phyloP scores from a whole-genome alignment of 306 rosid species.

The Quercus engelmannii region DNA sequence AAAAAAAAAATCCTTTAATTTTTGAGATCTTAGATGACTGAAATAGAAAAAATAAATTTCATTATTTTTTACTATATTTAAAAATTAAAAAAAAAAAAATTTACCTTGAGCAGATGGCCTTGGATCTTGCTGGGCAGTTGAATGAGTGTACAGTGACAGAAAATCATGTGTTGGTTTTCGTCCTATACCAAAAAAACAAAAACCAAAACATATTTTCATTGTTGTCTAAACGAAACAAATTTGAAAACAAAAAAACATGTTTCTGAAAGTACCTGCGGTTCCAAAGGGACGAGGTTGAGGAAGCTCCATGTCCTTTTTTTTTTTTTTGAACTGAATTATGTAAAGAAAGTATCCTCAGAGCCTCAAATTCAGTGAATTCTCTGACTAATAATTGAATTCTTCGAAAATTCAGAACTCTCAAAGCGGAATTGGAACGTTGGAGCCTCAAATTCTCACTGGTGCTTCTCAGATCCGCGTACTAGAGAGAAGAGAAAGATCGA shows the following conservation, averaged over 20 bases:
- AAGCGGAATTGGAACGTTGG: slow-evolving; percentile 1
- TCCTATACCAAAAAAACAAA: slow-evolving; percentile 40
- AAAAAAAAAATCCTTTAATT: background rate
- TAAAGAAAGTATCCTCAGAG: background rate
- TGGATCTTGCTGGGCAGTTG: slow-evolving; percentile 83
- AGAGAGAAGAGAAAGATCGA: slow-evolving; percentile 35
- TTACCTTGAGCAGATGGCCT: slow-evolving; percentile 84
- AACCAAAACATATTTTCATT: background rate
- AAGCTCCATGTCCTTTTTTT: slow-evolving; percentile 64
- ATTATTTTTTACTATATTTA: background rate
- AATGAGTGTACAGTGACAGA: slow-evolving; percentile 78
- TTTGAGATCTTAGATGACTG: background rate
- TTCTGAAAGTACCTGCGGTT: slow-evolving; percentile 55
- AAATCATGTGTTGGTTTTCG: slow-evolving; percentile 89
- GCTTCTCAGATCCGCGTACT: slow-evolving; percentile 45
- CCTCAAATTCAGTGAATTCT: slow-evolving; percentile 25
- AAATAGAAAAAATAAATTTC: too few relatives aligned
- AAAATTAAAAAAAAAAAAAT: background rate
- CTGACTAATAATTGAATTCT: background rate
- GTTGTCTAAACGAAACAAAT: background rate
- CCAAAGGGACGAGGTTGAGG: slow-evolving; percentile 76
- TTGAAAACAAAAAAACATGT: background rate
- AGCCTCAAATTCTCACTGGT: background rate
- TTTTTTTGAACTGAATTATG: slow-evolving; percentile 16
- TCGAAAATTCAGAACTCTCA: background rate